phyloP scores from a whole-genome alignment of 202 grass and related monocot species.

The Alloteropsis angusta region DNA sequence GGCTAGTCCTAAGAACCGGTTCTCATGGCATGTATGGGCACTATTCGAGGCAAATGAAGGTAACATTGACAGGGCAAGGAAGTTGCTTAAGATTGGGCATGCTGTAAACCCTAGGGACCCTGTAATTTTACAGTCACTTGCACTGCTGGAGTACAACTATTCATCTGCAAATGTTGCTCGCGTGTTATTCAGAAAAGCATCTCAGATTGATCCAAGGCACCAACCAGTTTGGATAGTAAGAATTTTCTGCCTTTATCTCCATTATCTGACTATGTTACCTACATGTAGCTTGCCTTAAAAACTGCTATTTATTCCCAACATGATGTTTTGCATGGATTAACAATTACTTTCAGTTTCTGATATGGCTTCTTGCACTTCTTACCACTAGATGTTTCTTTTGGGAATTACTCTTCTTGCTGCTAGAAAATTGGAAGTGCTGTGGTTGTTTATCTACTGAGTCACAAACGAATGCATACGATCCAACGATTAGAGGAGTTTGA shows the following conservation, averaged over 20 bases:
- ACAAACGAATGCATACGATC: neutral
- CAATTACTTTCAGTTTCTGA: neutral
- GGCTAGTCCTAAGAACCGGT: conserved; percentile 95
- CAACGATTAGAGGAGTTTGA: neutral
- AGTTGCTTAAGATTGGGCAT: conserved; percentile 95
- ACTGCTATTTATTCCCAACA: neutral
- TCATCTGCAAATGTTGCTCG: conserved; percentile 69
- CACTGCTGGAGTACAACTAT: conserved; percentile 82
- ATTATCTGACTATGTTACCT: neutral
- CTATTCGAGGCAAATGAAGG: conserved; percentile 83
- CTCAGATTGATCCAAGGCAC: conserved; percentile 78
- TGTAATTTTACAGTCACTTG: conserved; percentile 90
- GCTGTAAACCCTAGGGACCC: conserved; percentile 85
- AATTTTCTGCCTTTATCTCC: conserved; percentile 8
- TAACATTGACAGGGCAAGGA: conserved; percentile 65
- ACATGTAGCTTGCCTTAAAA: neutral
- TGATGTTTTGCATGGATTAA: neutral
- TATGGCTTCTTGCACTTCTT: neutral
- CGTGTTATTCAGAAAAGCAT: conserved; percentile 84
- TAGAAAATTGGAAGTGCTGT: neutral
- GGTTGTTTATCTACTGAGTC: neutral
- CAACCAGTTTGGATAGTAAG: conserved; percentile 98
- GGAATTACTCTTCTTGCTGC: neutral
- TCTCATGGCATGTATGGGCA: conserved; percentile 98
- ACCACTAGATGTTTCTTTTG: neutral